Conservation (phyloP, 164 flowering plant genomes). For the Liquidambar formosana region DNA sequence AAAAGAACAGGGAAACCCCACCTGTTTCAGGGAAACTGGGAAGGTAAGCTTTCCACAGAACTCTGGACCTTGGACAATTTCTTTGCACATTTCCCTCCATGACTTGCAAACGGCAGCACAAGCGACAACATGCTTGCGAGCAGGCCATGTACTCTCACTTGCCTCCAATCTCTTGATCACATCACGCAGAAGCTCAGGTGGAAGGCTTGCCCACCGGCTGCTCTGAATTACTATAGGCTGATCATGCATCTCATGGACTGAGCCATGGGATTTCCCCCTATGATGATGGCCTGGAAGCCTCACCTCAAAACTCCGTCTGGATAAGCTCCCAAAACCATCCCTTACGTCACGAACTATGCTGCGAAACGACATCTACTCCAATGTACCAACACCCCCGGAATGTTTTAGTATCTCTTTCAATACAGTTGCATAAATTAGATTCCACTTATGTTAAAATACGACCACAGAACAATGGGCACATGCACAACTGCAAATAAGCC, state of each 20-base stretch:
- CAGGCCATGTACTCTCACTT: slow-evolving; percentile 88
- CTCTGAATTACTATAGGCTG: slow-evolving; percentile 54
- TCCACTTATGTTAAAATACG: background rate
- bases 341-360: slow-evolving; percentile 88
- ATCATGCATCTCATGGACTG: slow-evolving; percentile 61
- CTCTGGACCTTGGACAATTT: slow-evolving; percentile 77
- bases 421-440: slow-evolving; percentile 20
- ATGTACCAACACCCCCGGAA: background rate
- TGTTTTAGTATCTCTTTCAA: slow-evolving; percentile 5
- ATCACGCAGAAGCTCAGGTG: slow-evolving; percentile 87
- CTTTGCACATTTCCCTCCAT: slow-evolving; percentile 93
- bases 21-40: slow-evolving; percentile 92
- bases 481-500: slow-evolving; percentile 26
- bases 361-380: slow-evolving; percentile 75
- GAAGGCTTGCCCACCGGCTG: slow-evolving; percentile 86
- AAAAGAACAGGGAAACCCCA: background rate
- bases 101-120: slow-evolving; percentile 89
- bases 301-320: slow-evolving; percentile 81
- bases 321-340: slow-evolving; percentile 90
- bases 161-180: slow-evolving; percentile 86
- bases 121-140: slow-evolving; percentile 84
- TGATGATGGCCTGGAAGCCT: slow-evolving; percentile 61
- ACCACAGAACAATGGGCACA: background rate
- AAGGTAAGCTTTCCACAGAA: slow-evolving; percentile 85
- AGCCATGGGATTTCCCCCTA: slow-evolving; percentile 74